Evolutionary conservation across 2,329 filamentous ascomycete species (phyloP), one percentile per base, ranked within the genome.

Genomic region (Volutella citrinella): DNA sequence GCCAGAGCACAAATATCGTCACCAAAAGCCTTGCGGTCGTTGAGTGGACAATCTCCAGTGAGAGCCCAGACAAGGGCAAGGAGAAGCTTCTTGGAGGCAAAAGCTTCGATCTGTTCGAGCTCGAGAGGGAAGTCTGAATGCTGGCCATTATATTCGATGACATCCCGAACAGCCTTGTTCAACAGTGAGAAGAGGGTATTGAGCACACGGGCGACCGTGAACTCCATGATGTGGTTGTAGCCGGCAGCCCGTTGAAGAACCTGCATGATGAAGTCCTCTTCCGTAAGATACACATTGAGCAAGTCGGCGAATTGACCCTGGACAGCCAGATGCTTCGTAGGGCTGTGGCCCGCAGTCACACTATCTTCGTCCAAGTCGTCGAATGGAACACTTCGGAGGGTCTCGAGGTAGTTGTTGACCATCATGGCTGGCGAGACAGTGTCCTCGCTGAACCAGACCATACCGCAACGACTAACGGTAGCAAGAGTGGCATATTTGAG

Each of bases 361-460:
- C 81, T 84, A 54, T 97, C 93, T 59, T 98, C 94, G 50, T 98
- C 93, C 20, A 98, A 71, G 51, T 98, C 93, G 54, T 98, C 93
- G 52, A 98, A 96, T 0, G 87, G 80, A 36, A 87, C 82, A 4
- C 80, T 84, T 49, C 84, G 82, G 23, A 98, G 78, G 28, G 83
- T 81, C 41, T 93, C 80, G 32, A 98, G 77, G 55, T 98, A 96
- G 63, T 97, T 87, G 43, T 80, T 74, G 24, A 97, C 84, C 80
- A 97, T 86, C 85, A 98, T 95, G 47, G 77, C 78, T 2, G 91
- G 79, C 19, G 88, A 91, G 24, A 99, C 91, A 18, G 90, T 97
- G 56, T 98, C 94, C 54, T 96, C 91, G 58, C 89, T 98, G 68
- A 97, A 98, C 93, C 93, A 99, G 11, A 99, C 94, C 93, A 99